Evolutionary conservation across 2,329 filamentous ascomycete genomes (phyloP), one percentile per base, ranked within the genome.

Genomic region (Cercospora sesami): DNA sequence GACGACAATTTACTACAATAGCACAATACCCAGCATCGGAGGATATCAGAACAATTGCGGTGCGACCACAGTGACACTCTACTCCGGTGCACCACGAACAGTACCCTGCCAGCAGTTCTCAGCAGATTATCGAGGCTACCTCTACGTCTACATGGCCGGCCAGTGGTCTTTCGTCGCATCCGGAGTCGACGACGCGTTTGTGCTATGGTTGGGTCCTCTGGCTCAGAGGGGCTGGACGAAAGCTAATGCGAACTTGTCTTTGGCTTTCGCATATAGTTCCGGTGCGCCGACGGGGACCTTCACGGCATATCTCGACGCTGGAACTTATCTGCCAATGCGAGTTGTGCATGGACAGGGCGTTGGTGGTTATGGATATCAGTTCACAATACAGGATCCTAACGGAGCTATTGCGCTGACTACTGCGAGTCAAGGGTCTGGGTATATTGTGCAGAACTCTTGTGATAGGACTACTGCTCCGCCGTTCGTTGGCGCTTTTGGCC

Each of bases 211-310:
- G 5, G 66, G 64, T 7, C 5, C 51, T 2, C 10, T 42, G 9
- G 68, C 68, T 16, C 63, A 39, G 18, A 14, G n/a, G 23, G 60
- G 60, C 16, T 70, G 68, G 68, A 66, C 66, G 21, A 70, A 68
- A 30, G 31, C 63, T 10, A 66, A 68, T 18, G 51, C 64, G 5
- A 62, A 68, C 10, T 36, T 70, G 4, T 64, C 60, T 5, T 18
- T 64, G 14, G 16, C 9, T 7, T 68, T 68, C 53, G 45, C 48
- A 14, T 66, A 68, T 28, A 59, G 4, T 12, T 21, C 62, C 10
- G 62, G 62, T 18, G 51, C 48, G 4, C 62, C 62, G 4, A 28
- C 30, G 3, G 39, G 60, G 5, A n/a, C 14, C 5, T 36, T 64
- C 21, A 23, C 60, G 3, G 28, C n/a, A 1, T 60, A 58, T 33